Conservation (phyloP, 75 land plant species). For the Adiantum capillusveneris region DNA sequence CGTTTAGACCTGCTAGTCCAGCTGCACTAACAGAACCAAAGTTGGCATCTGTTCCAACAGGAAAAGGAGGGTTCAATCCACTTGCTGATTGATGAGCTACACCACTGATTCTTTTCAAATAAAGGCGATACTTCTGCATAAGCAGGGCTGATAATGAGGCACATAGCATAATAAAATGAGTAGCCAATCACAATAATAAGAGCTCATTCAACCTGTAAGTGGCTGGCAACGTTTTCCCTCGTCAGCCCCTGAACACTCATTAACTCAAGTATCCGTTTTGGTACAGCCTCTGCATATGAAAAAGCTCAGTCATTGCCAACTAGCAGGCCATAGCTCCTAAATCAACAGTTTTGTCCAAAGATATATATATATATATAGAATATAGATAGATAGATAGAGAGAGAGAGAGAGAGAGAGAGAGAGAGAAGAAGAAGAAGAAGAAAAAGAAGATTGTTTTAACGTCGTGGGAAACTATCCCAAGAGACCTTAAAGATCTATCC, state of each 20-base stretch:
- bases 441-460: too few relatives aligned
- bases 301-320: too few relatives aligned
- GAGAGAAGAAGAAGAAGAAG: too few relatives aligned
- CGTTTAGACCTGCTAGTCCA: slow-evolving; percentile 23
- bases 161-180: not conserved
- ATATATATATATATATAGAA: too few relatives aligned
- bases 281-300: slow-evolving; percentile 72
- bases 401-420: too few relatives aligned
- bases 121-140: slow-evolving; percentile 64
- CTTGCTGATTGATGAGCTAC: slow-evolving; percentile 46
- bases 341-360: too few relatives aligned
- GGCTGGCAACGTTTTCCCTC: slow-evolving; percentile 94
- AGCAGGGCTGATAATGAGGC: not conserved
- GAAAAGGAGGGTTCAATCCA: slow-evolving; percentile 45
- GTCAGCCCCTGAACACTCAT: slow-evolving; percentile 83
- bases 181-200: not conserved
- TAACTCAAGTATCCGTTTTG: slow-evolving; percentile 80
- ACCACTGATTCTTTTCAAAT: slow-evolving; percentile 53
- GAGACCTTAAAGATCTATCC: too few relatives aligned
- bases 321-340: too few relatives aligned
- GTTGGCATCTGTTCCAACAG: slow-evolving; percentile 30
- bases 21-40: slow-evolving; percentile 26
- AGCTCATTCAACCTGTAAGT: slow-evolving; percentile 60
- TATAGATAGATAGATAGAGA: too few relatives aligned
- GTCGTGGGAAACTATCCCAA: too few relatives aligned